A percentile compares a stretch with the other conserved stretches of the same genome.
phyloP scores from a whole-genome alignment of 768 basidiomycete species.

The Suillus subaureus region DNA sequence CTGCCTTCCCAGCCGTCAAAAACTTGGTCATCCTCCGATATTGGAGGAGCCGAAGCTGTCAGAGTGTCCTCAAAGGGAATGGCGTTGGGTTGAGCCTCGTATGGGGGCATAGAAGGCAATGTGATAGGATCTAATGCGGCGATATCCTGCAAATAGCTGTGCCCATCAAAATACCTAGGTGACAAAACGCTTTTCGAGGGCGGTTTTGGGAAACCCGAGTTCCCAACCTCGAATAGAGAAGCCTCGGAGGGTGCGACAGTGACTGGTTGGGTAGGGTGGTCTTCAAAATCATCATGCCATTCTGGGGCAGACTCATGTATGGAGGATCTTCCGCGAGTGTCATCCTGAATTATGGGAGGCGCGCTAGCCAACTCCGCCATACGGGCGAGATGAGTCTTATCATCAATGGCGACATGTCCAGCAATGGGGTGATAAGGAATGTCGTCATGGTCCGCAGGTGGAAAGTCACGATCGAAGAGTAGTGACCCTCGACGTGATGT shows the following conservation, averaged over 20 bases:
- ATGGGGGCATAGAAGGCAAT: slow-evolving; percentile 1
- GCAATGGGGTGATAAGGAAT: slow-evolving; percentile 34
- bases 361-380: slow-evolving; percentile 54
- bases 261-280: slow-evolving; percentile 37
- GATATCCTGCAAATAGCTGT: slow-evolving; percentile 5
- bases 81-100: slow-evolving; percentile 22
- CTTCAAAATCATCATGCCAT: slow-evolving; percentile 54
- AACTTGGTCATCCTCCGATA: slow-evolving; percentile 25
- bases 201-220: neutral
- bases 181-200: slow-evolving; percentile 5
- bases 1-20: slow-evolving; percentile 26
- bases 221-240: slow-evolving; percentile 43
- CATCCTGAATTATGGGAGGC: slow-evolving; percentile 39
- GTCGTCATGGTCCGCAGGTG: slow-evolving; percentile 20
- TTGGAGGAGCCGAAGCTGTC: slow-evolving; percentile 51
- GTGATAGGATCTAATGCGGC: neutral
- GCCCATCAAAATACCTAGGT: neutral
- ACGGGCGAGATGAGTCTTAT: slow-evolving; percentile 58
- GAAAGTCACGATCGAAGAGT: slow-evolving; percentile 9
- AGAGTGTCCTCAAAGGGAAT: slow-evolving; percentile 34
- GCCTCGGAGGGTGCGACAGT: slow-evolving; percentile 44
- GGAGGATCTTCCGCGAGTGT: slow-evolving; percentile 16
- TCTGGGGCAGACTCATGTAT: slow-evolving; percentile 48
- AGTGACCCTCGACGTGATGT: slow-evolving; percentile 17
- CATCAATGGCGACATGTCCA: slow-evolving; percentile 70